phyloP scores from a whole-genome alignment of 2,329 filamentous ascomycete genomes.

The Penicillium sp. region DNA sequence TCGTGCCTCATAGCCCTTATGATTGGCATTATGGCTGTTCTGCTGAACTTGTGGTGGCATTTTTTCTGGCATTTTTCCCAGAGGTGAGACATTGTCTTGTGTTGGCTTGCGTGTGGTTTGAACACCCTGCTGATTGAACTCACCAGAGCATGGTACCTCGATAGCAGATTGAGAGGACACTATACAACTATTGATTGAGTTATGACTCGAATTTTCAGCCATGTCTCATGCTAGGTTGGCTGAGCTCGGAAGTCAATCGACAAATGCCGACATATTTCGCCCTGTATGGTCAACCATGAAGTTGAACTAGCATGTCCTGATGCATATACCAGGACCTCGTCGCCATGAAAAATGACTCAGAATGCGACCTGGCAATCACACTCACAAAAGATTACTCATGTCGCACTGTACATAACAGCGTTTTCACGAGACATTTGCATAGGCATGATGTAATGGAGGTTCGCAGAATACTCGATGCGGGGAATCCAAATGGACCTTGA shows the following conservation, averaged over 20 bases:
- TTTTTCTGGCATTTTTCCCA: not conserved
- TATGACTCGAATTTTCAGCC: no score
- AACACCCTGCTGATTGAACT: not conserved
- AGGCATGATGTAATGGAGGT: not conserved
- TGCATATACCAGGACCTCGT: fast-evolving
- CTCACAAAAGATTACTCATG: not conserved
- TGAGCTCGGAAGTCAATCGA: not conserved
- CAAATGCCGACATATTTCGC: not conserved
- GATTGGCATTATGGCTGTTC: not conserved
- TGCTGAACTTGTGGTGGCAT: conserved; percentile 1
- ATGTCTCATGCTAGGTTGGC: not conserved
- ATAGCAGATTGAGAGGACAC: not conserved
- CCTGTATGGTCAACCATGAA: not conserved
- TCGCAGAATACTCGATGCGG: not conserved
- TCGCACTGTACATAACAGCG: no score
- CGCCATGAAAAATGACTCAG: not conserved
- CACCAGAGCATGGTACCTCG: not conserved
- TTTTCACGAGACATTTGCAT: not conserved
- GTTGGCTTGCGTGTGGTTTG: not conserved
- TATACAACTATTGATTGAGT: not conserved
- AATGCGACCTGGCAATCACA: no score
- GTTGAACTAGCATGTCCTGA: not conserved
- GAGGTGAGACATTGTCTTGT: not conserved
- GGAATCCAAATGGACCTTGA: not conserved
- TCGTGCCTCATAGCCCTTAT: not conserved